Evolutionary conservation across 169 alveolate species (phyloP), one percentile per base, ranked within the genome.

Genomic region (Babesia sp.): DNA sequence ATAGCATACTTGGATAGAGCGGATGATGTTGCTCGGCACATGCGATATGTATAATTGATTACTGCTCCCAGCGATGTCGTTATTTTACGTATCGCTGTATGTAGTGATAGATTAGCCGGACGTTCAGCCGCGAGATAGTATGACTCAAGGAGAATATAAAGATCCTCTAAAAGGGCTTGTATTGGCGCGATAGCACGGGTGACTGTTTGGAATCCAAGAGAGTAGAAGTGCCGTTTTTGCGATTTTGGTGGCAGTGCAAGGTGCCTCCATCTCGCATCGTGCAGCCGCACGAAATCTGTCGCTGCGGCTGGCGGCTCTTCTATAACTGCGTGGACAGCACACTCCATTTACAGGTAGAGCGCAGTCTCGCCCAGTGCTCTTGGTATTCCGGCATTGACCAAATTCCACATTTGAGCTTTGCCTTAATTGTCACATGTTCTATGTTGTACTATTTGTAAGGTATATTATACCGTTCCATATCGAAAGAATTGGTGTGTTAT

Each of bases 221-320:
- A 26, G 12, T 14, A 26, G 41, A 18, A 29, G 22, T n/a, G 12
- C 37, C 37, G 37, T 18, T n/a, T 36, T 1, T 20, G 59, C 57
- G 29, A 14, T 24, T 36, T 8, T 14, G 48, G 63, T 18, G 63
- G 74, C 46, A 64, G 34, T 5, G 63, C 74, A 33, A 64, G 74
- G 2, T 50, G 45, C 44, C 74, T 22, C 74, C 51, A 24, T 50
- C 74, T 44, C 55, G 63, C 74, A 64, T 64, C 74, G 63, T 64
- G 61, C n/a, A 64, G 61, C 50, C 37, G 31, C 51, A 64, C 51
- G 51, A 6, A 64, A 11, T 16, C 61, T 16, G 50, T 50, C 26
- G 59, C 34, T n/a, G 48, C 36, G 6, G 39, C 50, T 34, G 46
- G 29, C n/a, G 45, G 64, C 64, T 64, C 74, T 56, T 64, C 63